Base-by-base conservation (phyloP, 257 asterid species). In the Ilex aquifolium region DNA sequence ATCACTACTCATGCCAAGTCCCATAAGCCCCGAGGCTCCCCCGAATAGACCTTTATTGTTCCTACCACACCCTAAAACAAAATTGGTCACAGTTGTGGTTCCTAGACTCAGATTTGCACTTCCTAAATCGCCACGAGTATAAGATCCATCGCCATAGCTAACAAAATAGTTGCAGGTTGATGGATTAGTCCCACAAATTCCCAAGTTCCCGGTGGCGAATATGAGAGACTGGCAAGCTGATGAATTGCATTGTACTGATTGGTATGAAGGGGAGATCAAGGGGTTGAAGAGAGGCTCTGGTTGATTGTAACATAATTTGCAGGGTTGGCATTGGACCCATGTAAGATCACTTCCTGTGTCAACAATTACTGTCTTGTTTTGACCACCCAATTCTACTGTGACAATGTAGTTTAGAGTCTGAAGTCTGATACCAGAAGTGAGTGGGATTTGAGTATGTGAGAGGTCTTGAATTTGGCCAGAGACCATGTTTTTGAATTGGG, bases 261-360 rank as follows among this genome's bases (percentile, higher is more conserved):
- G 67, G 68, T 84, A 91, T 0, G 90, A 84, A 65, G 87, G 79
- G 0, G 96, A 91, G 2, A 32, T 14, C 31, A 57, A 16, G 13
- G 98, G 96, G 73, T 84, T 63, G 80, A 81, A 91, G 16, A 91
- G 79, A 10, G 98, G 94, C 52, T 88, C 94, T 6, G 90, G 87
- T 59, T 91, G 98, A 32, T 72, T 67, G 71, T 91, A 85, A 65
- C 98, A 88, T 7, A 72, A 55, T 50, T 71, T 80, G 58, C 95
- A 91, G 50, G 98, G 98, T 61, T 86, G 91, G 69, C 96, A 91
- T 60, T 91, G 98, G 15, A 86, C 87, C 98, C 96, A 91, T 14
- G 95, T 86, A 10, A 91, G 77, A 59, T 91, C 96, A 57, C 95
- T 86, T 39, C 98, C 96, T 0, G 95, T 91, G 74, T 91, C 98